Conservation (phyloP, 176 grass and related monocot genomes). For the Ensete ventricosum region DNA sequence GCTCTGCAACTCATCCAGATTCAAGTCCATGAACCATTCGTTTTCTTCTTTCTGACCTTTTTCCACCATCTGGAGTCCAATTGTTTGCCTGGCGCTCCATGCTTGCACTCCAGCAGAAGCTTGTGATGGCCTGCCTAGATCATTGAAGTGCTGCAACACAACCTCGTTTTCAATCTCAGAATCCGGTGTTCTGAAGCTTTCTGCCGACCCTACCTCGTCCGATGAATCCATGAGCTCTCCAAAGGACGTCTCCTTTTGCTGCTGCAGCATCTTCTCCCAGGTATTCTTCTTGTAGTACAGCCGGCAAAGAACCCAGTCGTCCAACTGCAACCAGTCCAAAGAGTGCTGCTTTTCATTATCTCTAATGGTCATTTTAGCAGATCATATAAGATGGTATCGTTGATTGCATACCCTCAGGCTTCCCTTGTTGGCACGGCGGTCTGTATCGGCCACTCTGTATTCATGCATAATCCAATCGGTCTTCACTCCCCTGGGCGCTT, state of each 20-base stretch:
- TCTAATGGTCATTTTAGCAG: neutral
- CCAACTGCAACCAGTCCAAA: constrained; percentile 39
- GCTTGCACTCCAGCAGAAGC: neutral
- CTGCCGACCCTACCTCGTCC: constrained; percentile 25
- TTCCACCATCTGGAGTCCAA: constrained; percentile 25
- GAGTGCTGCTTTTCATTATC: neutral
- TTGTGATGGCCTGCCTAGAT: neutral
- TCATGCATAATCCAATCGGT: constrained; percentile 97
- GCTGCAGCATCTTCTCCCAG: constrained; percentile 53
- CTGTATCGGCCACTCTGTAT: constrained; percentile 40
- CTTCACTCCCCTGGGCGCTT: constrained; percentile 45
- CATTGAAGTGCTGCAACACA: constrained; percentile 17
- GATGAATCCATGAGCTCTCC: constrained; percentile 10
- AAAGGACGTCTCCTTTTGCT: constrained; percentile 9
- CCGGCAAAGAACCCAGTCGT: constrained; percentile 74
- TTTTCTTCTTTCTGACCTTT: constrained; percentile 1
- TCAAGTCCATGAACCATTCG: constrained; percentile 58
- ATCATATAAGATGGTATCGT: neutral
- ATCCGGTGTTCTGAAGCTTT: constrained; percentile 43
- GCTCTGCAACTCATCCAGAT: constrained; percentile 53
- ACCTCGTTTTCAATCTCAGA: constrained; percentile 51
- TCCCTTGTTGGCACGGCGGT: constrained; percentile 25
- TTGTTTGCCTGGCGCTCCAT: neutral
- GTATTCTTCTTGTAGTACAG: constrained; percentile 82
- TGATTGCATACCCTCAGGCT: constrained; percentile 34